Conservation (phyloP, 257 asterid species). For the Scutellaria barbata region DNA sequence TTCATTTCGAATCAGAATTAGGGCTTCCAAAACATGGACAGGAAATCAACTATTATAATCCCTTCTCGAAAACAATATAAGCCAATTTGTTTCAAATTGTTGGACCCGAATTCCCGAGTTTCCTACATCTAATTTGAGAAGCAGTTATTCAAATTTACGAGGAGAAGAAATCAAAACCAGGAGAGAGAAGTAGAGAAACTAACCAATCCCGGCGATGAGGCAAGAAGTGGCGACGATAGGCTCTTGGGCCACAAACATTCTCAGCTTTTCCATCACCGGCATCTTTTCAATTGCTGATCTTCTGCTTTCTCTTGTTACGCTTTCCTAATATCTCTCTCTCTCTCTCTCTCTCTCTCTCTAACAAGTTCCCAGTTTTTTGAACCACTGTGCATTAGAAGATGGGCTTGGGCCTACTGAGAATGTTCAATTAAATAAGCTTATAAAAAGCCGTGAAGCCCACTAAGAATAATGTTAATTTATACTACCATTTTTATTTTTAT, state of each 20-base stretch:
- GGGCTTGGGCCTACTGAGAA: constrained; percentile 11
- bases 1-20: constrained; percentile 24
- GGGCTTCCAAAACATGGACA: constrained; percentile 23
- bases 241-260: constrained; percentile 78
- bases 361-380: too few species aligned
- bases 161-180: constrained; percentile 8
- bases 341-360: not conserved
- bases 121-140: not conserved
- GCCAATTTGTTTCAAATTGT: not conserved
- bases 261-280: constrained; percentile 82
- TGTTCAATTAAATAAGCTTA: too few species aligned
- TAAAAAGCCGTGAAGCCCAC: not conserved
- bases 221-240: constrained; percentile 89
- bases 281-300: constrained; percentile 38
- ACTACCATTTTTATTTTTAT: too few species aligned
- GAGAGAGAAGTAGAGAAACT: constrained; percentile 16
- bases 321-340: too few species aligned
- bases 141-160: not conserved
- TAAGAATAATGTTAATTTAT: too few species aligned
- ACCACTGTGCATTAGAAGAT: not conserved
- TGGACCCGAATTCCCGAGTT: not conserved
- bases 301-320: too few species aligned
- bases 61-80: not conserved
- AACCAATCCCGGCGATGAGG: constrained; percentile 87
- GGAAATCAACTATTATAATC: not conserved